These are phyloP conservation scores for Zasmidium cellare DNA, from an alignment of 2,329 filamentous ascomycete species.

Conservation along the genomic window DNA sequence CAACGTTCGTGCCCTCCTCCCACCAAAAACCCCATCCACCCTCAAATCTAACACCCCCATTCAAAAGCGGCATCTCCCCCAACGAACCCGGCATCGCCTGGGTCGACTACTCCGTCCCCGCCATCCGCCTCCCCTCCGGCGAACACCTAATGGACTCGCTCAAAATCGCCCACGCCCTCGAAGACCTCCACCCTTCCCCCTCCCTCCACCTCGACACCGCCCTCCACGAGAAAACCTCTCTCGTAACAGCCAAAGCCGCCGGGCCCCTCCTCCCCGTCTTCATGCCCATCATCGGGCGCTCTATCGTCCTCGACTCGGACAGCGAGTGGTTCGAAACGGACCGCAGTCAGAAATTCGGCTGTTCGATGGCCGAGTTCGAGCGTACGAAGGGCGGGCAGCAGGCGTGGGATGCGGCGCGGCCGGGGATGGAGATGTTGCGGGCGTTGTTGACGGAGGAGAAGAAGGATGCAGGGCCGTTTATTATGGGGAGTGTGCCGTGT, in stretches of 20 bases:
- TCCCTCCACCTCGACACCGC: slow-evolving; percentile 19
- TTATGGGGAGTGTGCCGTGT: slow-evolving; percentile 16
- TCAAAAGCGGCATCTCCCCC: slow-evolving; percentile 22
- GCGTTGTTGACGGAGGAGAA: slow-evolving; percentile 13
- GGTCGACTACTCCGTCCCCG: slow-evolving; percentile 19
- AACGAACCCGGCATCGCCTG: slow-evolving; percentile 18
- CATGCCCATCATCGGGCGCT: slow-evolving; percentile 12
- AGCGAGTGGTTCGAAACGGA: slow-evolving; percentile 4
- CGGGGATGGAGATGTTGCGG: slow-evolving; percentile 7
- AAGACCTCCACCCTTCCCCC: slow-evolving; percentile 19
- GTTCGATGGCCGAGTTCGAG: slow-evolving; percentile 16
- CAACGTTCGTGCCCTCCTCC: background rate
- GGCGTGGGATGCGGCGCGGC: slow-evolving; percentile 16
- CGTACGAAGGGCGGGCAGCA: slow-evolving; percentile 27
- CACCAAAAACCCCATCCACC: background rate
- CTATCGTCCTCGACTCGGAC: slow-evolving; percentile 31
- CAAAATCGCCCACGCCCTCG: slow-evolving; percentile 22
- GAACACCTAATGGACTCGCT: slow-evolving; percentile 24
- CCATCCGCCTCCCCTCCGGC: slow-evolving; percentile 17
- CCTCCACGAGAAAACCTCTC: slow-evolving; percentile 12
- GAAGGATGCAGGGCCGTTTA: slow-evolving; percentile 34
- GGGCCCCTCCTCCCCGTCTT: slow-evolving; percentile 19
- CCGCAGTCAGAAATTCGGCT: slow-evolving; percentile 11
- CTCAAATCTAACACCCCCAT: slow-evolving; percentile 1
- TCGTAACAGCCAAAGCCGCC: background rate